Base-by-base conservation (phyloP, 495 filamentous ascomycete species). In the Rusavskia elegans region DNA sequence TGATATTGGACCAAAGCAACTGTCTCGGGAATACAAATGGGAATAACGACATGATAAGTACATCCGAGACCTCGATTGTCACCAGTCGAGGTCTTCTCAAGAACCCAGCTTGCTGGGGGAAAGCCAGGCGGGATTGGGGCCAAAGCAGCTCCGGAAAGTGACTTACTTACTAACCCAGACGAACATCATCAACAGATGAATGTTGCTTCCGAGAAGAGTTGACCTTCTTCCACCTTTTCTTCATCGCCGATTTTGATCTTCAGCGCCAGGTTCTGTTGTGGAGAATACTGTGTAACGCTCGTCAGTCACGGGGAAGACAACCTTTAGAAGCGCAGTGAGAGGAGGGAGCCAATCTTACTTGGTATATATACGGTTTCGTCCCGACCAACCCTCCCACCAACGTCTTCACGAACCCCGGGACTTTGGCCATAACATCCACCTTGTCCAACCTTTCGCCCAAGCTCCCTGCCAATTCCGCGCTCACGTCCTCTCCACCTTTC, bases 321-420 rank as follows among this genome's bases (percentile, higher is more conserved):
- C n/a, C n/a, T n/a, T n/a, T n/a, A n/a, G n/a, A n/a, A n/a, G n/a
- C n/a, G n/a, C n/a, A n/a, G n/a, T n/a, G n/a, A n/a, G n/a, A n/a
- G n/a, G n/a, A n/a, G n/a, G n/a, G n/a, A n/a, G n/a, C n/a, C n/a
- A n/a, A 6, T 61, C 72, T 40, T 61, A 90, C 89, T 78, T 95
- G 90, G 71, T 95, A 98, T 62, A 98, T 96, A 64, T 95, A 98
- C 9, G 92, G 93, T 69, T 85, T 87, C 20, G 92, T 90, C 55
- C 92, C 92, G 2, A 81, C 86, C 40, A 89, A 86, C 41, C 75
- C 80, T 38, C 84, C 85, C 11, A 93, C 87, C 64, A 98, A 84
- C 46, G 76, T 79, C 79, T 97, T 98, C 61, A 98, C 82, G 60
- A 98, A 94, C 29, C 84, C 85, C 3, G 92, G 92, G 48, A 97